Conservation (phyloP, 441 rosid genomes). For the Melastoma candidum region DNA sequence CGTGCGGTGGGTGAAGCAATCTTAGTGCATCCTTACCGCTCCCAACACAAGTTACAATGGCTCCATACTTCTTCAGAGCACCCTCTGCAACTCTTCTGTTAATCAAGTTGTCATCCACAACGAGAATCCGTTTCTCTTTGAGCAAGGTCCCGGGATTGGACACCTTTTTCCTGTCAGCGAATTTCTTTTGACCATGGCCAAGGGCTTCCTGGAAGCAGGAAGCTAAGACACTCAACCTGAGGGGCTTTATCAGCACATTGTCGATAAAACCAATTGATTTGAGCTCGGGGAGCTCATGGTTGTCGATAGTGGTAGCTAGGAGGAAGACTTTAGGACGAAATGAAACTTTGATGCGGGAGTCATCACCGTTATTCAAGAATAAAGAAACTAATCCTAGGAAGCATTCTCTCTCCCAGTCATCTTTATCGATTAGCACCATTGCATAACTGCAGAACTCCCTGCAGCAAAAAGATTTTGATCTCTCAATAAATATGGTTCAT, state of each 20-base stretch:
- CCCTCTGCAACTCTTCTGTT: conserved; percentile 97
- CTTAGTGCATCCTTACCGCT: conserved; percentile 65
- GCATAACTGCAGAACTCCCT: conserved; percentile 33
- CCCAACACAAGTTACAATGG: conserved; percentile 74
- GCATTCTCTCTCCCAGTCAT: conserved; percentile 55
- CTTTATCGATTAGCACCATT: conserved; percentile 69
- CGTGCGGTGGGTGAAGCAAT: conserved; percentile 74
- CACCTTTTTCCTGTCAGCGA: conserved; percentile 32
- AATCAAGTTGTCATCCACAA: conserved; percentile 87
- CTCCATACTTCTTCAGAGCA: conserved; percentile 71
- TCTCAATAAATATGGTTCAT: conserved; percentile 11
- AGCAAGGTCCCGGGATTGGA: conserved; percentile 48
- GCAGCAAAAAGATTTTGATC: conserved; percentile 11
- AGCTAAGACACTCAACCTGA: conserved; percentile 50
- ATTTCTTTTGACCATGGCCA: conserved; percentile 46
- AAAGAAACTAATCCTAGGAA: conserved; percentile 25
- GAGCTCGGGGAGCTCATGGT: conserved; percentile 38
- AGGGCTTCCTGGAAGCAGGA: conserved; percentile 71
- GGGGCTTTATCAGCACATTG: conserved; percentile 66
- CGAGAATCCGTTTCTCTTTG: conserved; percentile 57
- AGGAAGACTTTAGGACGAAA: conserved; percentile 52
- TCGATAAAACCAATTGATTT: conserved; percentile 44
- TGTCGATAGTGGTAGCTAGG: conserved; percentile 41
- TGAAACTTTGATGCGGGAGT: conserved; percentile 20
- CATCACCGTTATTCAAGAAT: conserved; percentile 23